These are phyloP conservation scores for Komagataella pastoris DNA, from an alignment of 805 yeast genomes.

Conservation along the genomic window DNA sequence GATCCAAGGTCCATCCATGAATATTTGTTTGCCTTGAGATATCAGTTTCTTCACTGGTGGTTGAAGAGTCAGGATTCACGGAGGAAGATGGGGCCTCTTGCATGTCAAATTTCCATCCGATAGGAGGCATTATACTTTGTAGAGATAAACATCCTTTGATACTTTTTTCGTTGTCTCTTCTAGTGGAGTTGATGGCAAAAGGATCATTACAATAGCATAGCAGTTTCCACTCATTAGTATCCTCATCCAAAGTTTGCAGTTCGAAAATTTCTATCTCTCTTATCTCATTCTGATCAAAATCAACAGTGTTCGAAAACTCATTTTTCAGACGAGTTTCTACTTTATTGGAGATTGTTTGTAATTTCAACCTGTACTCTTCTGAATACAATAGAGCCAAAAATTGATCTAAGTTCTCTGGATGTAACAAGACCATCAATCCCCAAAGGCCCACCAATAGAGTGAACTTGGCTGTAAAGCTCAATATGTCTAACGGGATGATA, in stretches of 20 bases:
- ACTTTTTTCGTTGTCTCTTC: slow-evolving; percentile 18
- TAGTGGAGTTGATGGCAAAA: slow-evolving; percentile 33
- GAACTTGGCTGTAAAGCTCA: slow-evolving; percentile 15
- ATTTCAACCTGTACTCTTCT: slow-evolving; percentile 48
- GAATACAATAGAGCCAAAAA: slow-evolving; percentile 36
- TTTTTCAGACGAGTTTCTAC: slow-evolving; percentile 25
- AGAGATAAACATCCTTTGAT: slow-evolving; percentile 16
- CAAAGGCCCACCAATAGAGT: slow-evolving; percentile 30
- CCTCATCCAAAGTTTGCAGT: slow-evolving; percentile 38
- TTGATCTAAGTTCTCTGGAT: slow-evolving; percentile 38
- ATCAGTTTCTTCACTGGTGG: slow-evolving; percentile 11
- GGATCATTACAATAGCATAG: slow-evolving; percentile 44
- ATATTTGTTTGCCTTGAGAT: slow-evolving; percentile 5
- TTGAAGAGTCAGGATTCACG: neutral
- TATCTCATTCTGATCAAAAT: slow-evolving; percentile 25
- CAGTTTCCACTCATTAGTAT: slow-evolving; percentile 47
- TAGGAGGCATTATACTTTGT: slow-evolving; percentile 39
- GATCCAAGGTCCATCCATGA: slow-evolving; percentile 53
- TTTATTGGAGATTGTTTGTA: slow-evolving; percentile 32
- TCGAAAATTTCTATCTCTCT: slow-evolving; percentile 55
- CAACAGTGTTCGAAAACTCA: slow-evolving; percentile 1
- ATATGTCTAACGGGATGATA: neutral
- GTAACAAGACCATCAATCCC: slow-evolving; percentile 28
- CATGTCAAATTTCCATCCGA: slow-evolving; percentile 38
- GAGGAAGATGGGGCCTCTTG: neutral